These are phyloP conservation scores for Zymoseptoria passerinii DNA, from an alignment of 2,329 filamentous ascomycete genomes.

Conservation along the genomic window DNA sequence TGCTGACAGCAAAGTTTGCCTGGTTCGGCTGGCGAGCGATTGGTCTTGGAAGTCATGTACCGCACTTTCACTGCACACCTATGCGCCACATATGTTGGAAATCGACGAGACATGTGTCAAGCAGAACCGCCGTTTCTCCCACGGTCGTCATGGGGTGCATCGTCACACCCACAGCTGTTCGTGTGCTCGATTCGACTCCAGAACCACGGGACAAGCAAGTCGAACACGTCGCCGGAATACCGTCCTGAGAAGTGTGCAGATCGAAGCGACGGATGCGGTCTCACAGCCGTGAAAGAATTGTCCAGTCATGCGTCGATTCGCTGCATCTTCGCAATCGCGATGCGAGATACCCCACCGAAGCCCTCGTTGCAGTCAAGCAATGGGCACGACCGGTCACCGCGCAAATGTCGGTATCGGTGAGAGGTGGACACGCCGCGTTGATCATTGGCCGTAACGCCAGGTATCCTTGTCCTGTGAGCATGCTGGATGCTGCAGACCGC, in stretches of 20 bases:
- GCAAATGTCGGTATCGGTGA: not conserved
- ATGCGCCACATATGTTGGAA: not conserved
- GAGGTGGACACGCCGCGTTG: not conserved
- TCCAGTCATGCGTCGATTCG: not conserved
- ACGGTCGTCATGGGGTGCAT: not conserved
- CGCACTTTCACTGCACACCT: not conserved
- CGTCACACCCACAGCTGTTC: not conserved
- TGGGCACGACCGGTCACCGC: not conserved
- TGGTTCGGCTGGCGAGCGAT: not conserved
- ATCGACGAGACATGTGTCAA: not conserved
- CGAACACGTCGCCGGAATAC: not conserved
- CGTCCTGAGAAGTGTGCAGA: not conserved
- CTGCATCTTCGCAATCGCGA: not conserved
- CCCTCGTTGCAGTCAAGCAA: not conserved
- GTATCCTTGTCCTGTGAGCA: not conserved
- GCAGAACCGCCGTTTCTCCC: not conserved
- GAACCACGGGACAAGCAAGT: not conserved
- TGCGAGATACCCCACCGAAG: not conserved
- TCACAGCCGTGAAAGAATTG: not conserved
- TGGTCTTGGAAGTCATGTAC: not conserved
- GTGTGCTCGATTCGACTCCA: not conserved
- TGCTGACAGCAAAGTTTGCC: not conserved
- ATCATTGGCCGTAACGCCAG: not conserved
- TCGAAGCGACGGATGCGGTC: not conserved
- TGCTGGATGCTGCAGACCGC: not conserved